Percentiles rank a stretch among this genome's conserved stretches.
Evolutionary conservation across 176 grass and related monocot species (phyloP).

Genomic region (bread wheat (Triticum aestivum)): IWGSC_CS_RefSeq_v2.1 NC_057807.1:472958364-472958863

Average conservation of each 20-base stretch:
- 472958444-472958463: neutral
- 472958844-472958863: neutral
- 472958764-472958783: neutral
- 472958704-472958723: too few species aligned
- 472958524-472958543: conserved; percentile 29
- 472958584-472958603: conserved; percentile 34
- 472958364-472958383: conserved; percentile 16
- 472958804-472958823: neutral
- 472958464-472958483: neutral
- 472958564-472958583: conserved; percentile 36
- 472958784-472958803: neutral
- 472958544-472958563: conserved; percentile 49
- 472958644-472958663: neutral
- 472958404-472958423: conserved; percentile 61
- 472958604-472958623: conserved; percentile 48
- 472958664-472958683: neutral
- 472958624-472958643: neutral
- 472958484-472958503: neutral
- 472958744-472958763: neutral
- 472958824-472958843: neutral
- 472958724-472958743: neutral
- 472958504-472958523: neutral
- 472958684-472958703: neutral
- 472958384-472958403: conserved; percentile 34
- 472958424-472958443: conserved; percentile 67